These are phyloP conservation scores for Neofusicoccum umdonicola DNA, from an alignment of 2,329 filamentous ascomycete genomes.

Conservation along the genomic window DNA sequence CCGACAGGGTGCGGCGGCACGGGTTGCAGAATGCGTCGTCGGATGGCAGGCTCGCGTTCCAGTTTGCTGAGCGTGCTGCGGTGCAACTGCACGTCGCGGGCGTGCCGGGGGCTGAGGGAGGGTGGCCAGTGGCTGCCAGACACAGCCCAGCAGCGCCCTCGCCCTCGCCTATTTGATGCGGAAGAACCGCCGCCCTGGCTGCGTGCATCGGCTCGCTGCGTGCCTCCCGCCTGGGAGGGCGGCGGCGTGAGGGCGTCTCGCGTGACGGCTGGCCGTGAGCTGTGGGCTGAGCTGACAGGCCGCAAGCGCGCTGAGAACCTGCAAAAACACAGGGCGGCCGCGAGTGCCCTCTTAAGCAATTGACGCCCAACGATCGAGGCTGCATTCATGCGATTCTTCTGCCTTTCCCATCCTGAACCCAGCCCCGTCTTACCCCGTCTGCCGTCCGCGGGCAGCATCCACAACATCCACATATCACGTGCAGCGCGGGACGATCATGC, in stretches of 20 bases:
- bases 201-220: not conserved
- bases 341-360: not conserved
- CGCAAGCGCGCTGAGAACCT: not conserved
- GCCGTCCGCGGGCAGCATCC: not conserved
- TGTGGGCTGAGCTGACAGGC: constrained; percentile 1
- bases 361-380: constrained; percentile 14
- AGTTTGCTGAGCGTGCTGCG: constrained; percentile 2
- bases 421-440: not conserved
- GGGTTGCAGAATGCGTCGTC: constrained; percentile 7
- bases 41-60: constrained; percentile 11
- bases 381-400: constrained; percentile 15
- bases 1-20: constrained; percentile 11
- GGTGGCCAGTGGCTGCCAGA: constrained; percentile 4
- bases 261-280: not conserved
- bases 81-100: not conserved
- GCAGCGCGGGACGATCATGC: constrained; percentile 7
- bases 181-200: not conserved
- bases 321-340: not conserved
- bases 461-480: not conserved
- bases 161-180: not conserved
- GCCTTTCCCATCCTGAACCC: not conserved
- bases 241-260: not conserved
- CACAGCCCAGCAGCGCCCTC: not conserved
- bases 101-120: not conserved
- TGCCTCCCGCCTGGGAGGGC: too few relatives aligned